Percentiles rank a stretch among this genome's conserved stretches.
Evolutionary conservation across 345 rosid species (phyloP).

Genomic region (Acer saccharum): DNA sequence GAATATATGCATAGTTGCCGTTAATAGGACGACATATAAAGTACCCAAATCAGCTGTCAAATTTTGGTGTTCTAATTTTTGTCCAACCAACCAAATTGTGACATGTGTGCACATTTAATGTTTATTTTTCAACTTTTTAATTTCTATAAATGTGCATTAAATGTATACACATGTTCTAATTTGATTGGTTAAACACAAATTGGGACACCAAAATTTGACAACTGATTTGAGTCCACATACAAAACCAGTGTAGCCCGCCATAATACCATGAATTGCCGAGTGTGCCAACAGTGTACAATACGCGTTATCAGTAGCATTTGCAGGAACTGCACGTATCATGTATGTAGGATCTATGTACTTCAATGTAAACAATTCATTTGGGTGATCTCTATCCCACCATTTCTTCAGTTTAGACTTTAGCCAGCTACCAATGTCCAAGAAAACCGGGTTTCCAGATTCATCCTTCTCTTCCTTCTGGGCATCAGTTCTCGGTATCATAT

Average conservation of each 20-base stretch:
- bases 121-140: too few relatives aligned
- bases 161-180: too few relatives aligned
- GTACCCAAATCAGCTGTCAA: too few relatives aligned
- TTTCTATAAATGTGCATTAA: too few relatives aligned
- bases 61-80: too few relatives aligned
- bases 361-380: slow-evolving; percentile 64
- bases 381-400: slow-evolving; percentile 78
- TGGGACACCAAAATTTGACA: too few relatives aligned
- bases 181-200: too few relatives aligned
- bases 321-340: slow-evolving; percentile 92
- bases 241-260: slow-evolving; percentile 90
- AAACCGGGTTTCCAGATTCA: slow-evolving; percentile 79
- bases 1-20: slow-evolving; percentile 81
- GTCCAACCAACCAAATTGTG: too few relatives aligned
- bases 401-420: slow-evolving; percentile 67
- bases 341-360: slow-evolving; percentile 93
- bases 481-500: slow-evolving; percentile 66
- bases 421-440: slow-evolving; percentile 86
- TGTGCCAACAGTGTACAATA: slow-evolving; percentile 89
- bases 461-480: slow-evolving; percentile 71
- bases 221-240: too few relatives aligned
- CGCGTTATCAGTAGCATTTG: slow-evolving; percentile 74
- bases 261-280: slow-evolving; percentile 87
- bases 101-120: too few relatives aligned
- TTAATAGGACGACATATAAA: slow-evolving; percentile 84